phyloP scores from a whole-genome alignment of 768 basidiomycete species.

The Hygrocybe punicea region DNA sequence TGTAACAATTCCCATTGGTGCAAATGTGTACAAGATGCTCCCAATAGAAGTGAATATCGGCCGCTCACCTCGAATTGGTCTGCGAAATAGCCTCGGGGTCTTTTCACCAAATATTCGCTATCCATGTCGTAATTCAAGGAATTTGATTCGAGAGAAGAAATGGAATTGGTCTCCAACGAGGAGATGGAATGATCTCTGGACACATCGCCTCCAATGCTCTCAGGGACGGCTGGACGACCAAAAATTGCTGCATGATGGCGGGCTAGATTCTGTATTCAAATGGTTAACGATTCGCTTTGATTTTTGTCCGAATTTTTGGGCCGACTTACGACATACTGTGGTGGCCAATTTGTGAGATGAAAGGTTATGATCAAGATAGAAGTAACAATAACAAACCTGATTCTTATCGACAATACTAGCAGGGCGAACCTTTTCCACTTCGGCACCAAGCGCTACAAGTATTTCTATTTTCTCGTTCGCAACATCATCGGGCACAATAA shows the following conservation, averaged over 20 bases:
- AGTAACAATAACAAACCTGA: conserved; percentile 53
- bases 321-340: conserved; percentile 1
- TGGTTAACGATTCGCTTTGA: not conserved
- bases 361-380: conserved; percentile 42
- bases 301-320: not conserved
- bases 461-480: conserved; percentile 89
- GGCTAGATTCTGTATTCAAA: conserved; percentile 71
- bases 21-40: not conserved
- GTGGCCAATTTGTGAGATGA: too few relatives aligned
- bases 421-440: conserved; percentile 87
- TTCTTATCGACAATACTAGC: conserved; percentile 97
- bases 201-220: conserved; percentile 8
- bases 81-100: conserved; percentile 85
- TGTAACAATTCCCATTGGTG: not conserved
- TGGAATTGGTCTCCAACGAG: conserved; percentile 34
- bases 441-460: conserved; percentile 76
- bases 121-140: conserved; percentile 27
- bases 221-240: conserved; percentile 41
- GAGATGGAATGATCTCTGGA: not conserved
- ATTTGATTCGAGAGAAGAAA: conserved; percentile 39
- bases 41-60: too few relatives aligned
- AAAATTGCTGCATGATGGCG: conserved; percentile 74
- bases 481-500: conserved; percentile 88
- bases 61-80: conserved; percentile 81
- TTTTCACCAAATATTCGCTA: conserved; percentile 41